Evolutionary conservation across 768 basidiomycete genomes (phyloP), one percentile per base, ranked within the genome.

Genomic region (Leucogyrophana mollusca): DNA sequence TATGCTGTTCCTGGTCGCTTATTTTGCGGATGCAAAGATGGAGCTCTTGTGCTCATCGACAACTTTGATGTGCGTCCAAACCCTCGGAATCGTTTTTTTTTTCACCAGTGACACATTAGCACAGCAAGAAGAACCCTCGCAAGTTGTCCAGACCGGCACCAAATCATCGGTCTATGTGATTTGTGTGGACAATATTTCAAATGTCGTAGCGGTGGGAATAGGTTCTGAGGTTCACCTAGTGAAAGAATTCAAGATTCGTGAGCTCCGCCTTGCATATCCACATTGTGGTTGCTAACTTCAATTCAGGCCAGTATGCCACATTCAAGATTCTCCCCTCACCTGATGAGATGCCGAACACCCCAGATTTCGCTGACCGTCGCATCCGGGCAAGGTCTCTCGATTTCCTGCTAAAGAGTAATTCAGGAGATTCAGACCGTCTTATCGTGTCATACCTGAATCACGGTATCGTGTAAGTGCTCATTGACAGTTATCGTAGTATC

Each of bases 391-490:
- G 40, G 20, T 38, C 32, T 4, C n/a, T 47, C 4, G 33, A 20
- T 14, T 41, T 47, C 27, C 22, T 10, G 18, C 21, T 34, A 8
- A 18, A 24, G 6, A 39, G 23, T 4, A 23, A 17, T 16, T 30
- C 27, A 30, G 27, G 6, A 6, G 27, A 30, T 30, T 30, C 13
- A 7, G 27, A 13, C 7, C 13, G 40, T 23, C 40, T 47, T n/a
- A 18, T 47, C 24, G 18, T 47, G n/a, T 38, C 46, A 4, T 47
- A 47, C 16, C 40, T 44, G 18, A 44, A 44, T 34, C 46, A 47
- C 25, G 46, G 46, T 22, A 20, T 47, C 37, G 37, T 46, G 45
- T 46, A 21, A 20, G 37, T 46, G 5, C 3, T 20, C 11, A 21
- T 21, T 18, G 14, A 4, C 30, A n/a, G 18, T 5, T 13, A 30